These are phyloP conservation scores for Salix arbutifolia DNA, from an alignment of 345 rosid species.

Conservation along the genomic window DNA sequence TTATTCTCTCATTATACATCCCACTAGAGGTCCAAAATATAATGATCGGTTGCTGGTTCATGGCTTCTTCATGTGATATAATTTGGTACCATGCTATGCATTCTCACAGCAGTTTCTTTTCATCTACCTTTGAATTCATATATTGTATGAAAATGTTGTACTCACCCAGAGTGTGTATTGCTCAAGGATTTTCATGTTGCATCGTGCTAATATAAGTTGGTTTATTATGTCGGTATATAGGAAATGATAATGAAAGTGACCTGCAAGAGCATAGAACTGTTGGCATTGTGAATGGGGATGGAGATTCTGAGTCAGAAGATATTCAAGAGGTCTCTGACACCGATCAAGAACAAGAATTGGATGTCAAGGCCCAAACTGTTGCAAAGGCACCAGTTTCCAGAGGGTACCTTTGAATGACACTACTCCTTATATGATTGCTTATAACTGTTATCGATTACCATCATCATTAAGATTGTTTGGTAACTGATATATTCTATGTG, in stretches of 20 bases:
- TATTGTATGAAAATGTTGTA: neutral
- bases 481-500: too few relatives aligned
- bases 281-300: conserved; percentile 17
- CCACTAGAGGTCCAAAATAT: too few relatives aligned
- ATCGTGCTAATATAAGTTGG: neutral
- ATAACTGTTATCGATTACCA: neutral
- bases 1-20: too few relatives aligned
- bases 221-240: conserved; percentile 27
- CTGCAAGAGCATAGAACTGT: conserved; percentile 14
- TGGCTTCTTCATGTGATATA: too few relatives aligned
- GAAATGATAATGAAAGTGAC: conserved; percentile 26
- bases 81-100: too few relatives aligned
- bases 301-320: conserved; percentile 38
- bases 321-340: conserved; percentile 36
- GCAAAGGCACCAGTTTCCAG: conserved; percentile 22
- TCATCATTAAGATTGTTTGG: neutral
- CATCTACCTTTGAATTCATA: neutral
- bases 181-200: neutral
- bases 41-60: too few relatives aligned
- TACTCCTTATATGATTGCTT: neutral
- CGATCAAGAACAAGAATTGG: conserved; percentile 42
- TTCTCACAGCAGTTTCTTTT: neutral
- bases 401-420: conserved; percentile 34
- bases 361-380: conserved; percentile 23
- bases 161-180: neutral